These are phyloP conservation scores for Lentinula edodes DNA, from an alignment of 768 basidiomycete genomes.

Conservation along the genomic window DNA sequence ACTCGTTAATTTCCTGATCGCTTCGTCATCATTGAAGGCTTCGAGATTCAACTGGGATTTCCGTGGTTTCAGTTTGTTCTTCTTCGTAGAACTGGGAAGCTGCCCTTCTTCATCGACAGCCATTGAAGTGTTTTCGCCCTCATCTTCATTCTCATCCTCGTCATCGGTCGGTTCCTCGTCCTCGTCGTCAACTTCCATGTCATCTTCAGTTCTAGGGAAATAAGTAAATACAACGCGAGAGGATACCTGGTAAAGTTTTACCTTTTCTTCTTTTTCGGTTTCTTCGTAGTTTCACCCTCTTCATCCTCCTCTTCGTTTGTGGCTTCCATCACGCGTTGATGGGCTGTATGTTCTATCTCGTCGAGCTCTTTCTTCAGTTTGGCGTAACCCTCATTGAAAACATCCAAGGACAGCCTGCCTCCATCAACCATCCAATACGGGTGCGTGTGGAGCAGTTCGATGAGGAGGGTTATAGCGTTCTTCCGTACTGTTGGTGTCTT, in stretches of 20 bases:
- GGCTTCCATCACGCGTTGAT: conserved; percentile 49
- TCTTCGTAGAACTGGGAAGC: conserved; percentile 15
- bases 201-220: conserved; percentile 12
- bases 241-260: not conserved
- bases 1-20: conserved; percentile 61
- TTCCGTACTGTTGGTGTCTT: conserved; percentile 88
- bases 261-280: conserved; percentile 20
- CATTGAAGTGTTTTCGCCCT: conserved; percentile 28
- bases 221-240: not conserved
- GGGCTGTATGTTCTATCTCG: conserved; percentile 63
- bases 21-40: conserved; percentile 65
- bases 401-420: conserved; percentile 63
- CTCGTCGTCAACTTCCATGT: conserved; percentile 20
- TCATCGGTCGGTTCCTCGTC: conserved; percentile 29
- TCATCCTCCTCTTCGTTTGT: conserved; percentile 30
- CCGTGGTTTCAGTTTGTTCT: conserved; percentile 46
- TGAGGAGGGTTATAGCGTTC: conserved; percentile 70
- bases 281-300: conserved; percentile 21
- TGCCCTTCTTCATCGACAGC: conserved; percentile 34
- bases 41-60: conserved; percentile 72
- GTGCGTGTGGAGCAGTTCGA: conserved; percentile 76
- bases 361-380: conserved; percentile 58
- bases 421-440: conserved; percentile 85
- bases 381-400: conserved; percentile 73
- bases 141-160: conserved; percentile 26